A percentile compares a stretch with the other conserved stretches of the same genome.
Evolutionary conservation across 164 flowering plant genomes (phyloP).

Genomic region (Amborella trichopoda): DNA sequence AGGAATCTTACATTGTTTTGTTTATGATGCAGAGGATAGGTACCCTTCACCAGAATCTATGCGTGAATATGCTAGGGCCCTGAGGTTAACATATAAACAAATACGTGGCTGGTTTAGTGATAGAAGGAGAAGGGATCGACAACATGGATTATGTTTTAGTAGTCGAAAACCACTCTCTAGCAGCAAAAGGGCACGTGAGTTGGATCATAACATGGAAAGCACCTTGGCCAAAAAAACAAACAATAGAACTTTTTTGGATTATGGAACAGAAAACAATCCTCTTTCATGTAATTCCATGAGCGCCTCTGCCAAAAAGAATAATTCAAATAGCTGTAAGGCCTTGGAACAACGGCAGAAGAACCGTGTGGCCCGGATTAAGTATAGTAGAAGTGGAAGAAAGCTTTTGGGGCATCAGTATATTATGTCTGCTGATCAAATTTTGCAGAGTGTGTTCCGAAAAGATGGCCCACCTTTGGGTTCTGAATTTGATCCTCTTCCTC

Average conservation of each 20-base stretch:
- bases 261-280: constrained; percentile 1
- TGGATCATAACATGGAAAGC: background rate
- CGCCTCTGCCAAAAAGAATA: constrained; percentile 1
- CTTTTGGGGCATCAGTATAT: constrained; percentile 30
- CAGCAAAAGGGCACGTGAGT: background rate
- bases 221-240: constrained; percentile 6
- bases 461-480: constrained; percentile 86
- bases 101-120: constrained; percentile 53
- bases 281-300: constrained; percentile 7
- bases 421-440: constrained; percentile 36
- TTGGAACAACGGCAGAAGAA: background rate
- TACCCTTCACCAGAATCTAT: constrained; percentile 33
- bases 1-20: background rate
- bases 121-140: constrained; percentile 46
- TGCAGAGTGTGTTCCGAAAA: constrained; percentile 59
- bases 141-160: constrained; percentile 3
- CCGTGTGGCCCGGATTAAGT: constrained; percentile 4
- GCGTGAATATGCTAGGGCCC: constrained; percentile 29
- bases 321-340: background rate
- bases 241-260: background rate
- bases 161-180: constrained; percentile 6
- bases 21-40: constrained; percentile 24
- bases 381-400: constrained; percentile 11
- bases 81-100: constrained; percentile 48
- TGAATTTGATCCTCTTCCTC: constrained; percentile 60